Evolutionary conservation across 768 basidiomycete species (phyloP).

Genomic region (Pisolithus microcarpus): DNA sequence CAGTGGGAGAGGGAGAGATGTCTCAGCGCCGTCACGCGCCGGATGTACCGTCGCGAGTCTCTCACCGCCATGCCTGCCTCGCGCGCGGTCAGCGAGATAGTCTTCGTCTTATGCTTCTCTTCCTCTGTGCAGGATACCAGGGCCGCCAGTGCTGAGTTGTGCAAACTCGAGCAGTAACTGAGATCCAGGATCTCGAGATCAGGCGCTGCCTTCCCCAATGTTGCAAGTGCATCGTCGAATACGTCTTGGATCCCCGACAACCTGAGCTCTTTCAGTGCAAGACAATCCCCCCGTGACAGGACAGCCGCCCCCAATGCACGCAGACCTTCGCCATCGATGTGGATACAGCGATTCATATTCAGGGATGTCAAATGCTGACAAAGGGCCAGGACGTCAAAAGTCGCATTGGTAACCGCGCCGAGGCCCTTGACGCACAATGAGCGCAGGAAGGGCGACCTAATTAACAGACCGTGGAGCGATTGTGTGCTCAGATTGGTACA

Average conservation of each 20-base stretch:
- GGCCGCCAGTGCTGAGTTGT: constrained; percentile 69
- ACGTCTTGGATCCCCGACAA: constrained; percentile 61
- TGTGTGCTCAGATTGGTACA: constrained; percentile 59
- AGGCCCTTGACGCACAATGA: constrained; percentile 63
- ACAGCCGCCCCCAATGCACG: constrained; percentile 39
- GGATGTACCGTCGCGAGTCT: constrained; percentile 41
- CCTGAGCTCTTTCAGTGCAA: constrained; percentile 55
- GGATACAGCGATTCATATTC: constrained; percentile 65
- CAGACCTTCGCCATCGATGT: constrained; percentile 62
- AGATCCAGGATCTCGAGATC: constrained; percentile 74
- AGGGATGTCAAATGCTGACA: constrained; percentile 52
- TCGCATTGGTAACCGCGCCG: constrained; percentile 60
- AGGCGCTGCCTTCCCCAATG: constrained; percentile 62
- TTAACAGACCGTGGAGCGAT: constrained; percentile 63
- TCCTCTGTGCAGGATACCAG: constrained; percentile 51
- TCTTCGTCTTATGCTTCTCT: constrained; percentile 24
- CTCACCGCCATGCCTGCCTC: constrained; percentile 58
- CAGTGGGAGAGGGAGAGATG: constrained; percentile 74
- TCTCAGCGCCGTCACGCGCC: constrained; percentile 60
- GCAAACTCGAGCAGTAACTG: constrained; percentile 62
- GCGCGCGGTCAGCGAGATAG: constrained; percentile 48
- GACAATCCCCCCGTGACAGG: constrained; percentile 37
- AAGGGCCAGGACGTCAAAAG: constrained; percentile 58
- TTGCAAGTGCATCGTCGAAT: constrained; percentile 53
- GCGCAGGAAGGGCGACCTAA: constrained; percentile 53